Conservation (phyloP, 176 grass and related monocot genomes). For the Avena insularis region DNA sequence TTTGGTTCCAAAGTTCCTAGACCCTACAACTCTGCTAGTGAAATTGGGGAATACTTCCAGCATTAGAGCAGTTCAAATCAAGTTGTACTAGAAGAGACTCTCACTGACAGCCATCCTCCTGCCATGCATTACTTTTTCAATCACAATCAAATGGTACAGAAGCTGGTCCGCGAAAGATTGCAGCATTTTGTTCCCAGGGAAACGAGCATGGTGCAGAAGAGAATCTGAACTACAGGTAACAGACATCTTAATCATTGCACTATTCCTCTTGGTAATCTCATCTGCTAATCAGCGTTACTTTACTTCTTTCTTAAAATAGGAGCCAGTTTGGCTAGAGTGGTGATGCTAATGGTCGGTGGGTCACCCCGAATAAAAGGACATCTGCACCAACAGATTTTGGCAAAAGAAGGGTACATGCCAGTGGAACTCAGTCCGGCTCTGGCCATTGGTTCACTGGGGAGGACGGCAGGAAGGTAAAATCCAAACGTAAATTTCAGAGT, state of each 20-base stretch:
- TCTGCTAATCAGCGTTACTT: constrained; percentile 27
- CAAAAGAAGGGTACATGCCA: constrained; percentile 69
- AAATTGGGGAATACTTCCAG: constrained; percentile 49
- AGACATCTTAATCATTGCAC: not conserved
- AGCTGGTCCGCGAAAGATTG: constrained; percentile 63
- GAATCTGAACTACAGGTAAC: constrained; percentile 58
- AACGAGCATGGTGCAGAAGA: constrained; percentile 45
- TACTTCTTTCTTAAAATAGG: constrained; percentile 41
- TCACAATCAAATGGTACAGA: constrained; percentile 62
- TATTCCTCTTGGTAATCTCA: constrained; percentile 6
- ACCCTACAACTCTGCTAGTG: constrained; percentile 38
- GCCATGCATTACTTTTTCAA: constrained; percentile 72
- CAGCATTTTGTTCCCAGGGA: constrained; percentile 58
- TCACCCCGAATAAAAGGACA: constrained; percentile 42
- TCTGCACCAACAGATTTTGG: constrained; percentile 63
- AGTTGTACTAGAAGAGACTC: constrained; percentile 30
- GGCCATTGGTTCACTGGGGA: constrained; percentile 88
- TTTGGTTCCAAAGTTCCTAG: constrained; percentile 44
- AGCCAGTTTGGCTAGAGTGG: constrained; percentile 34
- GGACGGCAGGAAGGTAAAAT: constrained; percentile 70
- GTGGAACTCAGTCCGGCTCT: constrained; percentile 68
- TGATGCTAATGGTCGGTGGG: constrained; percentile 41
- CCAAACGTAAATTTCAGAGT: not conserved
- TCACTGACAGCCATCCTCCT: constrained; percentile 55
- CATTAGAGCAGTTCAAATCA: constrained; percentile 44